Evolutionary conservation across 177 flowering plant genomes (phyloP), one percentile per base, ranked within the genome.

Genomic region (Vitis hybrid): DNA sequence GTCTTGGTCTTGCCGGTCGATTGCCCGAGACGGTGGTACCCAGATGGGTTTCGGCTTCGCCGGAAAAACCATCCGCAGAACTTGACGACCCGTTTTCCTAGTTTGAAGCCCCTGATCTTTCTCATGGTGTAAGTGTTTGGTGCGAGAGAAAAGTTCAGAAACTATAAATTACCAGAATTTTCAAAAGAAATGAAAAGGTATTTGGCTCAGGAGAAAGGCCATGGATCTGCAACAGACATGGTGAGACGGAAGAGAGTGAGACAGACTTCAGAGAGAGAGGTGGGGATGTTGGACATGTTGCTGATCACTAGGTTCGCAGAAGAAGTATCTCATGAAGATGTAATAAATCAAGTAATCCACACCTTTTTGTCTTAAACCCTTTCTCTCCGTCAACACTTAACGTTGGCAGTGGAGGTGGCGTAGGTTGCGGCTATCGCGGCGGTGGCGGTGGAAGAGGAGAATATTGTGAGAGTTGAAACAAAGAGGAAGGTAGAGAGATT

Each of bases 181-280:
- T 34, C 26, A 20, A 39, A n/a, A 11, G 22, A 59, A 39, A 19
- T 15, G 10, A 67, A 2, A 58, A 3, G n/a, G 50, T 10, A 26
- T 45, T 61, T 49, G 18, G 60, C 19, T 73, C 49, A 83, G 48
- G 90, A 81, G 68, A 87, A 85, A 13, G 87, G 90, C 90, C 89
- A 87, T 18, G 88, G 89, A 56, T 87, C 87, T 6, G 81, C 84
- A 5, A 72, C 54, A 61, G 87, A 86, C 85, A 86, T 84, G 78
- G 82, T 67, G 50, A 86, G 78, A 11, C 86, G 86, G 69, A 70
- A 88, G 29, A 81, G 80, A 57, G 89, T 77, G 61, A 86, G 84
- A 56, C 88, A 83, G 45, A 77, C 70, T 72, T 89, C 90, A 70
- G 87, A 87, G 67, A 82, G 81, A 63, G 87, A 81, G 3, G 79